These are phyloP conservation scores for Mucor plumbeus DNA, from an alignment of 371 early-diverging fungal species.

Conservation along the genomic window DNA sequence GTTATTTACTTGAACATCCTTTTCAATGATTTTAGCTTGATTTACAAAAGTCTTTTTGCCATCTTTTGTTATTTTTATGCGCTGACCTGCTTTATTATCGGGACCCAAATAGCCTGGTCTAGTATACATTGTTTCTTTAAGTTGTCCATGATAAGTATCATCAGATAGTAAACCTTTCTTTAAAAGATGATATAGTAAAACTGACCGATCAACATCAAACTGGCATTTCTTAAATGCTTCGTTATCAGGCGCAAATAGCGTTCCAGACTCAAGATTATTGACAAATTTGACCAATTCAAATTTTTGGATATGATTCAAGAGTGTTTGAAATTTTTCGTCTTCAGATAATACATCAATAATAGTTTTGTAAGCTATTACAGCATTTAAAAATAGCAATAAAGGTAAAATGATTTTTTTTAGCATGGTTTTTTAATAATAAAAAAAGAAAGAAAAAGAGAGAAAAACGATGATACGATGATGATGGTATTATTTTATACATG, in stretches of 20 bases:
- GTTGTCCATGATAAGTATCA: slow-evolving; percentile 44
- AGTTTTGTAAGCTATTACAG: slow-evolving; percentile 30
- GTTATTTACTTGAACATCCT: slow-evolving; percentile 46
- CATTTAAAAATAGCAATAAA: not conserved
- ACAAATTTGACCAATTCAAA: slow-evolving; percentile 24
- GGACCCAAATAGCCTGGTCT: slow-evolving; percentile 45
- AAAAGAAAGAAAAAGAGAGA: too few relatives aligned
- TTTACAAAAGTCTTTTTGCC: slow-evolving; percentile 41
- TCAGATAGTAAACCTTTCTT: slow-evolving; percentile 24
- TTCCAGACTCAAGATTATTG: slow-evolving; percentile 42
- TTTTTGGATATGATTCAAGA: slow-evolving; percentile 35
- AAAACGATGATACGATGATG: too few relatives aligned
- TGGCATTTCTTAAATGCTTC: slow-evolving; percentile 48
- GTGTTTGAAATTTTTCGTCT: slow-evolving; percentile 35
- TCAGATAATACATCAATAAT: slow-evolving; percentile 44
- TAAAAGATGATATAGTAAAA: slow-evolving; percentile 52
- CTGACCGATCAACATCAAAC: slow-evolving; percentile 32
- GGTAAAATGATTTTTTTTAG: not conserved
- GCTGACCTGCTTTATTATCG: slow-evolving; percentile 35
- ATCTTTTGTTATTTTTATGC: slow-evolving; percentile 43
- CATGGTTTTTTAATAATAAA: not conserved
- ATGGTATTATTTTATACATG: not conserved
- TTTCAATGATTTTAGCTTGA: slow-evolving; percentile 43
- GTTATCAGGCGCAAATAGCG: slow-evolving; percentile 63
- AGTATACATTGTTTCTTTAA: slow-evolving; percentile 50